A percentile compares a stretch with the other conserved stretches of the same genome.
Evolutionary conservation across 2,329 filamentous ascomycete genomes (phyloP).

Genomic region (Aspergillus flavus): DNA sequence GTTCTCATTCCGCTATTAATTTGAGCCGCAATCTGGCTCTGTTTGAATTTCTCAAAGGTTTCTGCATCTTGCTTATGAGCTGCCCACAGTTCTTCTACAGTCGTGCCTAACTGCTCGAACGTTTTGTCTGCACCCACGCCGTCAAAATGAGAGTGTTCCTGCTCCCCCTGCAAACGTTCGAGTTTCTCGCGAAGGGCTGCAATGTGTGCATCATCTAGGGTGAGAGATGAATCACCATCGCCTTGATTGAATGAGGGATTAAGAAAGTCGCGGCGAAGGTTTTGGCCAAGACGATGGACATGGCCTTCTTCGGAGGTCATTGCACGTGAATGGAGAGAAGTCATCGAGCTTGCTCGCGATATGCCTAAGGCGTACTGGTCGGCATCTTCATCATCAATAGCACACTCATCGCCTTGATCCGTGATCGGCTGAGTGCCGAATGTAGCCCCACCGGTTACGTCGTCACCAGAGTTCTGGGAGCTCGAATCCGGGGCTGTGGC

Average conservation of each 20-base stretch:
- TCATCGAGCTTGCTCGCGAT: constrained; percentile 65
- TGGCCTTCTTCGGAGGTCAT: constrained; percentile 70
- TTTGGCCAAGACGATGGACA: constrained; percentile 69
- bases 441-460: constrained; percentile 23
- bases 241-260: constrained; percentile 48
- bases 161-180: constrained; percentile 46
- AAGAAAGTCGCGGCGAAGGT: constrained; percentile 66
- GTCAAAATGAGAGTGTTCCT: constrained; percentile 44
- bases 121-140: constrained; percentile 43
- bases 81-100: constrained; percentile 48
- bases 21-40: constrained; percentile 51
- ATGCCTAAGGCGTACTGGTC: constrained; percentile 51
- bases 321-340: constrained; percentile 67
- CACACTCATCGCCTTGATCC: constrained; percentile 35
- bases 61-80: constrained; percentile 47
- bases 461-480: constrained; percentile 40
- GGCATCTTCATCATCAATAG: constrained; percentile 45
- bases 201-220: constrained; percentile 47
- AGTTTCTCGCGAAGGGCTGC: constrained; percentile 47
- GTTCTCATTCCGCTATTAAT: constrained; percentile 43
- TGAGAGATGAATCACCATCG: constrained; percentile 36
- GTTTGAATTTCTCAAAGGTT: constrained; percentile 47
- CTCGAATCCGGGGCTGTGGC: constrained; percentile 28
- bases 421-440: constrained; percentile 35
- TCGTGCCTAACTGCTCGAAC: constrained; percentile 47